Conservation (phyloP, 768 basidiomycete species). For the Podaxis sp. region DNA sequence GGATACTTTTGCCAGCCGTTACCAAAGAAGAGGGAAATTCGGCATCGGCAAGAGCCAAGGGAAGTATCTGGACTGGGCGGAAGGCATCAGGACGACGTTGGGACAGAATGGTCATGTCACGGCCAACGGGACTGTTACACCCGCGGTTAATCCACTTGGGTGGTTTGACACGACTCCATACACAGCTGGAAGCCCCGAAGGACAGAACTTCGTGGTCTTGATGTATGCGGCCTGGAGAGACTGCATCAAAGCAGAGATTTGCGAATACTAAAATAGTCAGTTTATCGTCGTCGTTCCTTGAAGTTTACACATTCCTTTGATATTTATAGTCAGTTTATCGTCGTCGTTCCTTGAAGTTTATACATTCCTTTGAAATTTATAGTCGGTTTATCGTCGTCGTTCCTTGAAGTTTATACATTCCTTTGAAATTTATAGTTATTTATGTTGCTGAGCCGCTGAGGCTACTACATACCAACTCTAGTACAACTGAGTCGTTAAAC, state of each 20-base stretch:
- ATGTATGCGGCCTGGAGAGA: constrained; percentile 44
- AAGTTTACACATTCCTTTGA: no score
- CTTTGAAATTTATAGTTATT: no score
- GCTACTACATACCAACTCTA: no score
- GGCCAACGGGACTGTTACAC: constrained; percentile 29
- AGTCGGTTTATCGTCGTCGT: no score
- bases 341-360: no score
- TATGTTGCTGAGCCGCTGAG: no score
- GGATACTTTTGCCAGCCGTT: constrained; percentile 21
- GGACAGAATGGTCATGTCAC: constrained; percentile 29
- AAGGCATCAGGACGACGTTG: constrained; percentile 27
- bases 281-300: no score
- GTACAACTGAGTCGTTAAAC: no score
- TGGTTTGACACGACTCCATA: constrained; percentile 36
- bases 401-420: no score
- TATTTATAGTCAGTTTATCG: no score
- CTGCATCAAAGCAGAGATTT: constrained; percentile 30
- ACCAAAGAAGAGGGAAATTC: background rate
- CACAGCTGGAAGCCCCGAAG: constrained; percentile 40
- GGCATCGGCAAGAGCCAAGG: constrained; percentile 8
- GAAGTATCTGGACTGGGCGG: constrained; percentile 37
- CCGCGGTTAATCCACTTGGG: constrained; percentile 39
- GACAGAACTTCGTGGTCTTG: constrained; percentile 39
- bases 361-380: no score
- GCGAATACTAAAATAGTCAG: constrained; percentile 6